Evolutionary conservation across 805 yeast genomes (phyloP).

Genomic region (Maudiozyma pseudohumilis): DNA sequence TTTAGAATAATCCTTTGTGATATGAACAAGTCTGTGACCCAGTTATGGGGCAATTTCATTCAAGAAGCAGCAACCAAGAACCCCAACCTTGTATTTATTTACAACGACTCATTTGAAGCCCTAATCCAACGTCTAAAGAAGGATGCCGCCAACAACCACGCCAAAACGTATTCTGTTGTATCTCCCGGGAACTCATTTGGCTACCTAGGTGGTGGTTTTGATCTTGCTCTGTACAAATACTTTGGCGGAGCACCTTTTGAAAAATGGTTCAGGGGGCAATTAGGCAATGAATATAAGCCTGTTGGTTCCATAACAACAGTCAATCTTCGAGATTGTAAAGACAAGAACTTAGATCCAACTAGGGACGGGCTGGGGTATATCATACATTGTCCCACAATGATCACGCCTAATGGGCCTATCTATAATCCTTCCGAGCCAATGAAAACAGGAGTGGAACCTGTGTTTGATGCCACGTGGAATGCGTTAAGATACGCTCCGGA

Average conservation of each 20-base stretch:
- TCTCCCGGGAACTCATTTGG: conserved; percentile 47
- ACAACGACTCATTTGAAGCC: conserved; percentile 10
- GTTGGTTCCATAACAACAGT: conserved; percentile 21
- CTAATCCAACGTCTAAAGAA: conserved; percentile 4
- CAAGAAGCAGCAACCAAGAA: conserved; percentile 6
- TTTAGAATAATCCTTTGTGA: conserved; percentile 17
- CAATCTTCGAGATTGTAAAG: conserved; percentile 9
- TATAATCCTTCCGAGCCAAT: conserved; percentile 11
- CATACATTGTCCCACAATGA: conserved; percentile 27
- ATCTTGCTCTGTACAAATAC: conserved; percentile 24
- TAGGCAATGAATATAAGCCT: conserved; percentile 17
- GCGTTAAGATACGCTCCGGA: conserved; percentile 15
- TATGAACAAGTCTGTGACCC: conserved; percentile 11
- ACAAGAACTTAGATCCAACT: neutral
- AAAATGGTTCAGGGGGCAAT: conserved; percentile 19
- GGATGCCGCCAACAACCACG: neutral
- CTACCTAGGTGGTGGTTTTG: conserved; percentile 44
- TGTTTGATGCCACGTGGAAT: conserved; percentile 25
- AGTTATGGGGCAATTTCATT: conserved; percentile 11
- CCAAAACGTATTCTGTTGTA: conserved; percentile 26
- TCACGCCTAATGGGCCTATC: conserved; percentile 18
- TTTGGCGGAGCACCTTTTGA: conserved; percentile 24
- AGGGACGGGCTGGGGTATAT: conserved; percentile 15
- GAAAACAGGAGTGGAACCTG: conserved; percentile 20
- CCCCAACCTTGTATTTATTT: conserved; percentile 7